phyloP scores from a whole-genome alignment of 2,329 filamentous ascomycete species.

The Gaeumannomyces sp. region DNA sequence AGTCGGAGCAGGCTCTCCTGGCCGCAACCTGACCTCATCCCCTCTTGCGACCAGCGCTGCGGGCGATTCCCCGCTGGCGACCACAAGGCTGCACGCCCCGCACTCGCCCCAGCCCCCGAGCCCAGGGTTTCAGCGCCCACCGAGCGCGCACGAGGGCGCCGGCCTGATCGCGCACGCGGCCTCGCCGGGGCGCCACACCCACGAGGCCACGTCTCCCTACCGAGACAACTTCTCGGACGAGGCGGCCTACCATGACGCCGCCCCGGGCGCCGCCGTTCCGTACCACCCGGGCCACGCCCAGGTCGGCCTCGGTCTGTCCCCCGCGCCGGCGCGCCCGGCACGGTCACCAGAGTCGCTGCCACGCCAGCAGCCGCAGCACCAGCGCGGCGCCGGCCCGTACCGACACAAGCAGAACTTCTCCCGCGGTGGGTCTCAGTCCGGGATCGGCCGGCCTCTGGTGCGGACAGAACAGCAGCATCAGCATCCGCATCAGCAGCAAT shows the following conservation, averaged over 20 bases:
- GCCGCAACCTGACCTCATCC: background rate
- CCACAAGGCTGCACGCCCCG: constrained; percentile 8
- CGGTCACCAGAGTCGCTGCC: background rate
- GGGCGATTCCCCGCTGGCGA: background rate
- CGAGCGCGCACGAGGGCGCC: constrained; percentile 20
- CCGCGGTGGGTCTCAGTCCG: background rate
- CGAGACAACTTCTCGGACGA: constrained; percentile 11
- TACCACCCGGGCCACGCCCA: constrained; percentile 1
- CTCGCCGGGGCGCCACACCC: constrained; percentile 20
- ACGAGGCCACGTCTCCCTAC: constrained; percentile 2
- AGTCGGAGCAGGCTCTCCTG: too few relatives aligned
- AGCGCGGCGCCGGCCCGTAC: constrained; percentile 1
- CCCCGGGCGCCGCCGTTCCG: background rate
- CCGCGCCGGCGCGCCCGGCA: background rate
- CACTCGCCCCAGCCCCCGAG: constrained; percentile 9
- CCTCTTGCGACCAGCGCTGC: background rate
- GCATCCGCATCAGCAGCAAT: background rate
- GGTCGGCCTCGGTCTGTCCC: background rate
- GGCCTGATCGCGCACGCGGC: constrained; percentile 29
- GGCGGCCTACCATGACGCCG: background rate
- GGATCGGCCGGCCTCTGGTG: background rate
- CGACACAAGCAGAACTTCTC: background rate
- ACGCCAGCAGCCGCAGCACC: background rate
- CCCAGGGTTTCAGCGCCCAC: constrained; percentile 12
- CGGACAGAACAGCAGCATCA: background rate